Evolutionary conservation across 805 yeast species (phyloP), one percentile per base, ranked within the genome.

Genomic region (Candida peoriensis): DNA sequence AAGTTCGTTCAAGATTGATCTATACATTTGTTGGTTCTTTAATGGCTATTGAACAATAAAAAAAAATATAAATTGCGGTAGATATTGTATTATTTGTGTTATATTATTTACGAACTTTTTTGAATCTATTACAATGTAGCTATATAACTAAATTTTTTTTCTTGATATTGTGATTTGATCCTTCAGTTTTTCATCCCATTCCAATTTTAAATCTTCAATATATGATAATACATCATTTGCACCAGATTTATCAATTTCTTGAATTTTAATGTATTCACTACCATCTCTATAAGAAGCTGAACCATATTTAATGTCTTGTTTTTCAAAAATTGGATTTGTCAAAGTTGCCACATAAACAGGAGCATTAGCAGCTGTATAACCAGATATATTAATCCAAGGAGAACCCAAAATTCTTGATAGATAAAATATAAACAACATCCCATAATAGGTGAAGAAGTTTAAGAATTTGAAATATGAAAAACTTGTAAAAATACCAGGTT

Each of bases 11-110:
- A 29, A 78, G 97, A 61, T 78, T 93, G 66, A 84, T 93, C 38
- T 74, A 88, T 58, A 88, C 97, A 1, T 93, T 93, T 59, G 86
- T 93, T 42, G 98, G 97, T 35, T 86, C 96, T 33, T 75, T 93
- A 61, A 93, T 93, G 98, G 68, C 89, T 8, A 61, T 84, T 30
- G 61, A 63, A 20, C 51, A 44, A 24, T 32, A 12, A 30, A 16
- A 5, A 14, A n/a, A 15, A 18, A 6, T 13, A 26, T 8, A 5
- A 22, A 5, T 22, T 5, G 24, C 10, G n/a, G 5, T 22, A 13
- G 24, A 22, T 22, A 22, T 24, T 16, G 30, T 32, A 26, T 20
- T 25, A 24, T 32, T 32, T 19, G 24, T 24, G 14, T 14, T 16
- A 15, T 17, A 5, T 8, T 22, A 15, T 15, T 30, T 14, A 4